phyloP scores from a whole-genome alignment of 1,284 basidiomycete species.

The Ganoderma resinaceum region DNA sequence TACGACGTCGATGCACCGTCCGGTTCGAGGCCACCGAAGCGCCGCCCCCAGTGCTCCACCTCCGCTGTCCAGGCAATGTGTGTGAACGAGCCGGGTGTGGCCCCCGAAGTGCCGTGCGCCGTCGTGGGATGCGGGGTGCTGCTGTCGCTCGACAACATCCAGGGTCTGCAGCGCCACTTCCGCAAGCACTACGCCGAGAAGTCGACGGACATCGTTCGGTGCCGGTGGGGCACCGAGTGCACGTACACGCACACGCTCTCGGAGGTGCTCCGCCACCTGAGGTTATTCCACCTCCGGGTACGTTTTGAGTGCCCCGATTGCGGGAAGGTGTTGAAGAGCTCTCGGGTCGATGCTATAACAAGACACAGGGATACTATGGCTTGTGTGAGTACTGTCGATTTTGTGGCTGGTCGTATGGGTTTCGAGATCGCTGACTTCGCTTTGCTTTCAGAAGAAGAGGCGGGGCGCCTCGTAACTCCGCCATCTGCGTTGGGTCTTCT shows the following conservation, averaged over 20 bases:
- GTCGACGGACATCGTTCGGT: not conserved
- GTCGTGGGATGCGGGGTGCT: not conserved
- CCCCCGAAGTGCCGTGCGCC: not conserved
- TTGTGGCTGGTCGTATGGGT: not conserved
- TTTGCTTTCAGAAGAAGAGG: not conserved
- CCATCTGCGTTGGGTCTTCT: not conserved
- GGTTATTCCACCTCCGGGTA: not conserved
- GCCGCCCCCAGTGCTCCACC: not conserved
- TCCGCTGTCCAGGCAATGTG: not conserved
- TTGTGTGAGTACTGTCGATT: not conserved
- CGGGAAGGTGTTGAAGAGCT: not conserved
- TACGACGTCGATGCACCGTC: too few relatives aligned
- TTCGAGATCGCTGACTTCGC: not conserved
- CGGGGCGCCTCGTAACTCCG: not conserved
- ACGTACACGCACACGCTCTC: not conserved
- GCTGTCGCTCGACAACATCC: not conserved
- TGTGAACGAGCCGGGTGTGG: too few relatives aligned
- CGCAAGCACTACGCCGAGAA: not conserved
- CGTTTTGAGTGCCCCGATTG: not conserved
- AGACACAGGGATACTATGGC: not conserved
- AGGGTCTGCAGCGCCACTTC: not conserved
- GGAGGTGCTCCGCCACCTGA: not conserved
- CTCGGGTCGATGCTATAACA: not conserved
- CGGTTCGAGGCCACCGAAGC: too few relatives aligned
- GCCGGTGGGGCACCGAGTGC: not conserved